Conservation (phyloP, 2,329 filamentous ascomycete species). For the Monosporascus sp. region DNA sequence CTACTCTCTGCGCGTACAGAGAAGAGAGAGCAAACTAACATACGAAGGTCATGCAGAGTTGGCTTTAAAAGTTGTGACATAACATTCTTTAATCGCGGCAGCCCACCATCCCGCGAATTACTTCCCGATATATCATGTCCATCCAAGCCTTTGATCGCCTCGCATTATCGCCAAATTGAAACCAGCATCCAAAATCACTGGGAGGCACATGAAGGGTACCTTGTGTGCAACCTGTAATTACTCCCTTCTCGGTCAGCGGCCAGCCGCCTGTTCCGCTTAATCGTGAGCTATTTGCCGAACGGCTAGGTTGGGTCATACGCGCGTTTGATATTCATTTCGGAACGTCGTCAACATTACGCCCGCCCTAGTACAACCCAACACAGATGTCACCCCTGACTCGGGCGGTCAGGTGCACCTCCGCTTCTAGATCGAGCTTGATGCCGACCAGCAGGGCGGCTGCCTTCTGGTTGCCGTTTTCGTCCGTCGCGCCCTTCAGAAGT, state of each 20-base stretch:
- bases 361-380: constrained; percentile 47
- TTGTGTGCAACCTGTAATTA: background rate
- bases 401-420: constrained; percentile 57
- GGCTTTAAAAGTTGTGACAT: too few relatives aligned
- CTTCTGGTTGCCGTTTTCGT: constrained; percentile 53
- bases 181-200: background rate
- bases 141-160: background rate
- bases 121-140: background rate
- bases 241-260: background rate
- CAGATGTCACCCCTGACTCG: constrained; percentile 56
- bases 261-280: background rate
- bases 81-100: too few relatives aligned
- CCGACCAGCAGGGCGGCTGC: constrained; percentile 53
- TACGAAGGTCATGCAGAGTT: too few relatives aligned
- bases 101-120: too few relatives aligned
- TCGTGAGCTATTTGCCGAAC: too few relatives aligned
- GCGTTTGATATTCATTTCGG: too few relatives aligned
- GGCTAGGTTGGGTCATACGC: too few relatives aligned
- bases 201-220: background rate
- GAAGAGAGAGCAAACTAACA: too few relatives aligned
- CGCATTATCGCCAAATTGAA: background rate
- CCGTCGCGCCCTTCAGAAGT: constrained; percentile 51
- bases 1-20: too few relatives aligned
- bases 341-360: background rate
- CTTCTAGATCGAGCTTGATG: constrained; percentile 59